phyloP scores from a whole-genome alignment of 306 rosid species.

The Gastrolobium bilobum region DNA sequence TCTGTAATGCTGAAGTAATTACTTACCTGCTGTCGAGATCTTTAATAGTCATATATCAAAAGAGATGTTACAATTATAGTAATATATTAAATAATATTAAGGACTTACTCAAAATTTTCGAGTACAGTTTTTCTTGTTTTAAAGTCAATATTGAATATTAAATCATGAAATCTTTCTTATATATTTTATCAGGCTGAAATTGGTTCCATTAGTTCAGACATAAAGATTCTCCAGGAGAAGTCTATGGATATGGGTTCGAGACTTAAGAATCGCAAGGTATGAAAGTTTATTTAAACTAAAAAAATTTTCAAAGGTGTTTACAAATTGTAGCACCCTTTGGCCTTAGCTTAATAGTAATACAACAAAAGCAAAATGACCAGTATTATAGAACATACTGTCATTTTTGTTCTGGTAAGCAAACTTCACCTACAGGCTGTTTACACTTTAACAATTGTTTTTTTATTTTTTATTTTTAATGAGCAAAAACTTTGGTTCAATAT shows the following conservation, averaged over 20 bases:
- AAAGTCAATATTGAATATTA: conserved; percentile 14
- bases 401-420: conserved; percentile 23
- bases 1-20: conserved; percentile 3
- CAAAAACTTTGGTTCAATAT: background rate
- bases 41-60: conserved; percentile 3
- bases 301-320: conserved; percentile 15
- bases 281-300: conserved; percentile 8
- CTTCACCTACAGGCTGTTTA: conserved; percentile 34
- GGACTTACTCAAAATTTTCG: conserved; percentile 11
- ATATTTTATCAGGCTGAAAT: conserved; percentile 74
- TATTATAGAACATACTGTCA: conserved; percentile 6
- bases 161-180: conserved; percentile 38
- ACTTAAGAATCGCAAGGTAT: conserved; percentile 99
- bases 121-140: conserved; percentile 8
- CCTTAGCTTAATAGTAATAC: conserved; percentile 22
- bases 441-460: conserved; percentile 28
- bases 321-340: conserved; percentile 14
- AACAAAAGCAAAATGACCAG: background rate
- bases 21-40: conserved; percentile 14
- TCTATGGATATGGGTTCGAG: conserved; percentile 97
- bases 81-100: conserved; percentile 28
- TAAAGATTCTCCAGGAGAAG: conserved; percentile 96
- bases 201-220: conserved; percentile 98
- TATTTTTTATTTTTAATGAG: conserved; percentile 11
- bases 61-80: conserved; percentile 23